Evolutionary conservation across 192 early-diverging fungal species (phyloP).

Genomic region (Coemansia sp.): DNA sequence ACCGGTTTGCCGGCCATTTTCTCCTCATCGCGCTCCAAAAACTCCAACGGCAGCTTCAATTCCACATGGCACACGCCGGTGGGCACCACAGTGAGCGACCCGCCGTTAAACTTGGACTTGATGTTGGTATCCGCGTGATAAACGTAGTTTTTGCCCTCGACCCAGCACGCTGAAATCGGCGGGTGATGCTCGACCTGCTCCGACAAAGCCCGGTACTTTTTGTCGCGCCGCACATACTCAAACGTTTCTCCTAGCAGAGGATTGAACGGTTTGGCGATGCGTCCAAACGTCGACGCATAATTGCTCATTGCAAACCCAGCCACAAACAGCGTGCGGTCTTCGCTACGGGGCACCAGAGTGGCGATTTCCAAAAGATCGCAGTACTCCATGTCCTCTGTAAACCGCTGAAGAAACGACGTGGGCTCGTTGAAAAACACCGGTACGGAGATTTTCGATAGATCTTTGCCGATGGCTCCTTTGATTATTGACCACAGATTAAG

Average conservation of each 20-base stretch:
- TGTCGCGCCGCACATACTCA: slow-evolving; percentile 80
- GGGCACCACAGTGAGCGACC: slow-evolving; percentile 78
- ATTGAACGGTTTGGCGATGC: slow-evolving; percentile 90
- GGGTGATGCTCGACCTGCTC: slow-evolving; percentile 92
- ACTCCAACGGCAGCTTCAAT: slow-evolving; percentile 66
- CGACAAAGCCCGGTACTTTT: slow-evolving; percentile 77
- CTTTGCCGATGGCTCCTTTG: slow-evolving; percentile 85
- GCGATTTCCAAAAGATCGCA: slow-evolving; percentile 80
- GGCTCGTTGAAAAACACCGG: slow-evolving; percentile 93
- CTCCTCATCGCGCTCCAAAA: slow-evolving; percentile 52
- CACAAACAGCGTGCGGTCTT: slow-evolving; percentile 74
- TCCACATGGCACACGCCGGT: slow-evolving; percentile 80
- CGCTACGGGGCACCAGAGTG: slow-evolving; percentile 58
- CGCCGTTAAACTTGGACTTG: slow-evolving; percentile 85
- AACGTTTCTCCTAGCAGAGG: slow-evolving; percentile 89
- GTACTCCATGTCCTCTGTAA: slow-evolving; percentile 87
- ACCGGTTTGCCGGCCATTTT: slow-evolving; percentile 22
- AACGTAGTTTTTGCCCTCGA: slow-evolving; percentile 76
- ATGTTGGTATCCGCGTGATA: slow-evolving; percentile 89
- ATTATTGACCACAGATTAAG: slow-evolving; percentile 85
- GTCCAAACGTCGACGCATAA: slow-evolving; percentile 76
- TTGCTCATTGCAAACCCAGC: slow-evolving; percentile 89
- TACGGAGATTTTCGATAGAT: slow-evolving; percentile 79
- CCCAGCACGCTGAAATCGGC: slow-evolving; percentile 86
- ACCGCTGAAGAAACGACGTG: slow-evolving; percentile 80